These are phyloP conservation scores for Gymnopilus junonius DNA, from an alignment of 768 basidiomycete genomes.

Conservation along the genomic window DNA sequence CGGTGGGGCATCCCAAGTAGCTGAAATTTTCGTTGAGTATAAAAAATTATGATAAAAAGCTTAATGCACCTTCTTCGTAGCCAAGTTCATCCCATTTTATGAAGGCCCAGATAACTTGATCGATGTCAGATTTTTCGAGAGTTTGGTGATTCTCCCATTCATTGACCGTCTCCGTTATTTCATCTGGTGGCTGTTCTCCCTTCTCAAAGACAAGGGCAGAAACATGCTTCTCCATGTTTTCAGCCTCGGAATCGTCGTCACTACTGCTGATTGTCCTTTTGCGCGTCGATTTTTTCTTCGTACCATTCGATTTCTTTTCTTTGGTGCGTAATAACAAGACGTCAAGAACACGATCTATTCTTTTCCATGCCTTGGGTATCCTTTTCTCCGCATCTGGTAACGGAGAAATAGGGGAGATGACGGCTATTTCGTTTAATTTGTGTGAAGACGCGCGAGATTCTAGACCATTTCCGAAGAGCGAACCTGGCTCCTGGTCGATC, in stretches of 20 bases:
- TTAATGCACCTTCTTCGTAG: constrained; percentile 84
- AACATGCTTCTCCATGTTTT: constrained; percentile 37
- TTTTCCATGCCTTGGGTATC: constrained; percentile 85
- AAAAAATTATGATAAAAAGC: not conserved
- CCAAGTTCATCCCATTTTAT: constrained; percentile 93
- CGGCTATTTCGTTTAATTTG: constrained; percentile 33
- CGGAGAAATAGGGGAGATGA: constrained; percentile 39
- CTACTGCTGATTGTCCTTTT: constrained; percentile 28
- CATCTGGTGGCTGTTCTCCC: constrained; percentile 66
- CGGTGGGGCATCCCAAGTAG: constrained; percentile 94
- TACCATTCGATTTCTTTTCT: constrained; percentile 26
- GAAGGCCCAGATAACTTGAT: constrained; percentile 78
- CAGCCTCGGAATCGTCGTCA: constrained; percentile 35
- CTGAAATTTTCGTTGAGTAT: constrained; percentile 42
- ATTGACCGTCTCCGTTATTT: constrained; percentile 60
- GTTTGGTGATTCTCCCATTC: constrained; percentile 59
- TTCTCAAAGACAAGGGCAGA: constrained; percentile 46
- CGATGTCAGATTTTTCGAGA: constrained; percentile 54
- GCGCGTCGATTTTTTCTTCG: constrained; percentile 25
- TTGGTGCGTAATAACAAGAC: constrained; percentile 65
- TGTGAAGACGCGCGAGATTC: constrained; percentile 39
- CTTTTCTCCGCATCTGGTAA: constrained; percentile 71
- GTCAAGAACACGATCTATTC: constrained; percentile 91
- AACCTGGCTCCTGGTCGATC: constrained; percentile 24
- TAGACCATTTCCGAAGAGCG: constrained; percentile 46